Evolutionary conservation across 768 basidiomycete species (phyloP).

Genomic region (Naematelia encephala): DNA sequence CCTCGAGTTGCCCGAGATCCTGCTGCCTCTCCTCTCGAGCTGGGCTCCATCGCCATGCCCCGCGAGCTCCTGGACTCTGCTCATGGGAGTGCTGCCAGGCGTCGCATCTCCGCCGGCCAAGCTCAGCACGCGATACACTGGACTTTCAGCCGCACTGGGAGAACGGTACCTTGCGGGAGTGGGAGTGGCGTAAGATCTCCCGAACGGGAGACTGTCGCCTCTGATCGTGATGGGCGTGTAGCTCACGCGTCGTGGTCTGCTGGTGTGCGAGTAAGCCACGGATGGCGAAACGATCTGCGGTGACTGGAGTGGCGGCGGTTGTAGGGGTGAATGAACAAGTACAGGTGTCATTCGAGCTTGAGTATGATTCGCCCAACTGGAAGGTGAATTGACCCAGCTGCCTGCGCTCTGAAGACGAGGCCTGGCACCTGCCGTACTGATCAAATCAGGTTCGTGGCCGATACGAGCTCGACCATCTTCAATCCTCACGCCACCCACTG

Average conservation of each 20-base stretch:
- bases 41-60: neutral
- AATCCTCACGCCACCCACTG: constrained; percentile 7
- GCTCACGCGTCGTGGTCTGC: neutral
- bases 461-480: constrained; percentile 40
- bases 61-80: neutral
- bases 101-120: neutral
- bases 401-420: constrained; percentile 1
- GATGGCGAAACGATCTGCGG: neutral
- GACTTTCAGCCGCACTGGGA: neutral
- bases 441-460: constrained; percentile 29
- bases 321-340: neutral
- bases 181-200: neutral
- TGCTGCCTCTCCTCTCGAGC: neutral
- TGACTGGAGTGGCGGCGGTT: neutral
- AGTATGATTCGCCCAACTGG: constrained; percentile 29
- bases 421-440: constrained; percentile 23
- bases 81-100: neutral
- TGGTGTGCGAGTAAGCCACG: neutral
- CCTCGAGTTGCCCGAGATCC: neutral
- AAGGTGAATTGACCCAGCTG: constrained; percentile 14
- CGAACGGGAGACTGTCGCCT: neutral
- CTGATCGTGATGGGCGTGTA: neutral
- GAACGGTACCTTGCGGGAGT: neutral
- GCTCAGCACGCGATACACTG: neutral
- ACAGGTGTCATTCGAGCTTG: constrained; percentile 18